Evolutionary conservation across 2,329 filamentous ascomycete species (phyloP).

Genomic region (Graphilbum fragrans): DNA sequence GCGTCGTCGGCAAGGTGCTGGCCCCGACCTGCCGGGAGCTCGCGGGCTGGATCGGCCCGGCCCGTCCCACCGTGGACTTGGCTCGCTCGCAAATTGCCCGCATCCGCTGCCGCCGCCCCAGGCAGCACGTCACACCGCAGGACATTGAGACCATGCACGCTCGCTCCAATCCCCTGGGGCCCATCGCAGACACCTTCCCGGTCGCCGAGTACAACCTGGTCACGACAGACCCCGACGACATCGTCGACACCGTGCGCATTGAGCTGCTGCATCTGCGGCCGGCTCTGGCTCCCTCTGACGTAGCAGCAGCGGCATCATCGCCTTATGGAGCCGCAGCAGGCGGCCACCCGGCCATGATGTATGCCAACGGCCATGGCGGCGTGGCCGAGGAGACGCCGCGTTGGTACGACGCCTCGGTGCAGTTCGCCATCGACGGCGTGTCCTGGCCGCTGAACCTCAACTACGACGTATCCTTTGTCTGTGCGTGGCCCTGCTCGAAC

Average conservation of each 20-base stretch:
- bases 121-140: slow-evolving; percentile 39
- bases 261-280: slow-evolving; percentile 50
- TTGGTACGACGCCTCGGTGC: slow-evolving; percentile 47
- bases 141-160: slow-evolving; percentile 55
- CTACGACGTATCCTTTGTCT: slow-evolving; percentile 54
- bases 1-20: slow-evolving; percentile 64
- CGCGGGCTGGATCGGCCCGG: slow-evolving; percentile 65
- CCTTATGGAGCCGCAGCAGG: no score
- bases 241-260: slow-evolving; percentile 54
- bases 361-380: not conserved
- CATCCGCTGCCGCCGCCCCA: slow-evolving; percentile 48
- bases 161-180: slow-evolving; percentile 58
- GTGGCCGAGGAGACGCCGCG: slow-evolving; percentile 19
- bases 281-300: slow-evolving; percentile 2
- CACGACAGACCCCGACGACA: slow-evolving; percentile 41
- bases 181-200: slow-evolving; percentile 48
- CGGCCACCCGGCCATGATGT: not conserved
- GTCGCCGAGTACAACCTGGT: slow-evolving; percentile 56
- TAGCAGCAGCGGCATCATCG: not conserved
- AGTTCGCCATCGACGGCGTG: slow-evolving; percentile 49
- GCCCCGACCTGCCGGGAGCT: slow-evolving; percentile 59
- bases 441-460: slow-evolving; percentile 52
- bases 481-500: slow-evolving; percentile 50
- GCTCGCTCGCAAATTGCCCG: slow-evolving; percentile 57
- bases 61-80: slow-evolving; percentile 54